Conservation (phyloP, 2,329 filamentous ascomycete species). For the Basipetospora sp. region DNA sequence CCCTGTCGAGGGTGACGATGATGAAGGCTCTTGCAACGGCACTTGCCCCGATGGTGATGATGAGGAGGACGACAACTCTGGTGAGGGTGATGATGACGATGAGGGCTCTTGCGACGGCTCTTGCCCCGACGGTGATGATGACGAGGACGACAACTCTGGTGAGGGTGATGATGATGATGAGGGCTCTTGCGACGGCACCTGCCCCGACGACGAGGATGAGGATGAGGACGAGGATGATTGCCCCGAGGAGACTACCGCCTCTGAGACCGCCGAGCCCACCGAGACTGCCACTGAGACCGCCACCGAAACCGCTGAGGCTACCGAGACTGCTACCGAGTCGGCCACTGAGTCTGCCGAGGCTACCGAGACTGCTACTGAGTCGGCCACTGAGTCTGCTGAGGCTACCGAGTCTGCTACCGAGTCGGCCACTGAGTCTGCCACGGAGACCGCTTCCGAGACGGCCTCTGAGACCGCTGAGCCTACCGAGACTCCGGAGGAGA, state of each 20-base stretch:
- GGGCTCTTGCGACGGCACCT: conserved; percentile 9
- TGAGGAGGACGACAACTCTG: conserved; percentile 1
- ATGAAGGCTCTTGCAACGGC: no score
- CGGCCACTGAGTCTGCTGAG: conserved; percentile 1
- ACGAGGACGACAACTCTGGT: neutral
- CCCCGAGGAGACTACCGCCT: conserved; percentile 5
- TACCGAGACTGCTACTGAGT: conserved; percentile 10
- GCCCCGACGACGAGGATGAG: conserved; percentile 3
- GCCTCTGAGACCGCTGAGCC: conserved; percentile 4
- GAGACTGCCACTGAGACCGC: conserved; percentile 5
- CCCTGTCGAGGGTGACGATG: no score
- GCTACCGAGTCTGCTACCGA: conserved; percentile 8
- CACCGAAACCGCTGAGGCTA: conserved; percentile 6
- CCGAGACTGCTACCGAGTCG: conserved; percentile 4
- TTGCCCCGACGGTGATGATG: conserved; percentile 9
- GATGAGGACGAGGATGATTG: no score
- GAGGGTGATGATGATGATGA: no score
- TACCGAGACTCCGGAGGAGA: conserved; percentile 5
- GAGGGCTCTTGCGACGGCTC: no score
- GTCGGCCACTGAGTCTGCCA: conserved; percentile 3
- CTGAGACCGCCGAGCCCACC: neutral
- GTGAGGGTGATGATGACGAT: no score
- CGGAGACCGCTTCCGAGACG: conserved; percentile 4
- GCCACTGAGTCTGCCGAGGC: neutral
- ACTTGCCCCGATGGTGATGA: conserved; percentile 9